A percentile compares a stretch with the other conserved stretches of the same genome.
Conservation (phyloP, 2,329 filamentous ascomycete genomes). For the Blastomyces emzantsi region DNA sequence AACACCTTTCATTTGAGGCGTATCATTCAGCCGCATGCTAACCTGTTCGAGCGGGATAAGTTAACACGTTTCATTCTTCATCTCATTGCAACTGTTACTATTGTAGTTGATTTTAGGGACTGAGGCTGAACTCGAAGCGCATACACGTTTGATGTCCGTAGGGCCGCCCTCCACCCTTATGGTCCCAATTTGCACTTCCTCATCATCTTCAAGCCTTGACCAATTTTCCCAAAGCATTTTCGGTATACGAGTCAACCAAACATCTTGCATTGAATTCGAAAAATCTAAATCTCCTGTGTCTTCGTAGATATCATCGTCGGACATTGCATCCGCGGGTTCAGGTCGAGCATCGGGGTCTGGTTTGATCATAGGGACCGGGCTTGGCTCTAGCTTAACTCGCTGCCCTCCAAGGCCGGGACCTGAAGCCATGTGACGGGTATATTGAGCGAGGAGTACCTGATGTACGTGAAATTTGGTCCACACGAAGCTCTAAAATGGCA, state of each 20-base stretch:
- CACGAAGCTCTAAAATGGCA: background rate
- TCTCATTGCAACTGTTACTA: background rate
- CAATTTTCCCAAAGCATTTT: conserved; percentile 74
- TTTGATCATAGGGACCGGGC: conserved; percentile 32
- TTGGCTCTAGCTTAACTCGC: conserved; percentile 34
- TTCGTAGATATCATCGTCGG: conserved; percentile 63
- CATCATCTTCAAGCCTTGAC: conserved; percentile 65
- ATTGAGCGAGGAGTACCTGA: background rate
- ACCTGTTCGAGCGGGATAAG: conserved; percentile 43
- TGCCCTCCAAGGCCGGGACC: background rate
- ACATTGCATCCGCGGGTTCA: conserved; percentile 25
- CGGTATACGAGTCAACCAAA: conserved; percentile 70
- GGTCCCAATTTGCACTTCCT: conserved; percentile 72
- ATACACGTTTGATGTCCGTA: conserved; percentile 43
- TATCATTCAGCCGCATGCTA: conserved; percentile 57
- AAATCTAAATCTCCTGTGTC: conserved; percentile 58
- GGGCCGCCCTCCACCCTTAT: conserved; percentile 53
- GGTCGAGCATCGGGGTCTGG: conserved; percentile 35
- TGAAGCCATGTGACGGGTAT: conserved; percentile 3
- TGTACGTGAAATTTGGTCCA: background rate
- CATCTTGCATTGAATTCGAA: conserved; percentile 35
- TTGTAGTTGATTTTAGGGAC: background rate
- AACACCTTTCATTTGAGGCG: conserved; percentile 61
- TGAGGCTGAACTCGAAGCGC: conserved; percentile 9
- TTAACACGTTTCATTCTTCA: background rate